Conservation (phyloP, 2,329 filamentous ascomycete genomes). For the Apiospora saccharicola region DNA sequence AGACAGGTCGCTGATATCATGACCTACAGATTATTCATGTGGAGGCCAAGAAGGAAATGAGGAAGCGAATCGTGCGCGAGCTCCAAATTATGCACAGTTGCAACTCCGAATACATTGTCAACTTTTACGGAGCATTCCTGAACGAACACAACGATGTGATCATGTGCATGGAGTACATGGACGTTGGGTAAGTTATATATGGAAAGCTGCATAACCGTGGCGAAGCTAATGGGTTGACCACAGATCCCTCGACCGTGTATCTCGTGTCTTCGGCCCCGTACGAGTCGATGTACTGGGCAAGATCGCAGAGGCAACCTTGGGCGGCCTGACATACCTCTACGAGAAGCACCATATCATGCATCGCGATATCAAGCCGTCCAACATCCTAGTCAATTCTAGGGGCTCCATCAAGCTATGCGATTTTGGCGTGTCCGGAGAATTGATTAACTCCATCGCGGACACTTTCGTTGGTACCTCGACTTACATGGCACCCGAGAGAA, state of each 20-base stretch:
- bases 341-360: constrained; percentile 98
- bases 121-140: constrained; percentile 96
- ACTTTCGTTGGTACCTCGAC: constrained; percentile 98
- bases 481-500: constrained; percentile 98
- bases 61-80: constrained; percentile 95
- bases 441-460: constrained; percentile 97
- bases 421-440: constrained; percentile 97
- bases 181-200: constrained; percentile 81
- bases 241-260: constrained; percentile 92
- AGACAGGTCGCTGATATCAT: neutral
- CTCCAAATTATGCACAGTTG: constrained; percentile 98
- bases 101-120: constrained; percentile 96
- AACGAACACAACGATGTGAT: constrained; percentile 98
- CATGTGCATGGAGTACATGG: constrained; percentile 99
- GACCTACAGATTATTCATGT: constrained; percentile 88
- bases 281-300: constrained; percentile 97
- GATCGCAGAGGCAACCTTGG: constrained; percentile 94
- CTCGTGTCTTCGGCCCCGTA: constrained; percentile 92
- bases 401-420: constrained; percentile 98
- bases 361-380: constrained; percentile 97
- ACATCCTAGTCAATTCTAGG: constrained; percentile 93
- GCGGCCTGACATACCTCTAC: constrained; percentile 94
- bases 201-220: constrained; percentile 19
- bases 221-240: constrained; percentile 36
- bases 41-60: constrained; percentile 95